A percentile compares a stretch with the other conserved stretches of the same genome.
Conservation (phyloP, 2,329 filamentous ascomycete genomes). For the Ophiostoma quercus region DNA sequence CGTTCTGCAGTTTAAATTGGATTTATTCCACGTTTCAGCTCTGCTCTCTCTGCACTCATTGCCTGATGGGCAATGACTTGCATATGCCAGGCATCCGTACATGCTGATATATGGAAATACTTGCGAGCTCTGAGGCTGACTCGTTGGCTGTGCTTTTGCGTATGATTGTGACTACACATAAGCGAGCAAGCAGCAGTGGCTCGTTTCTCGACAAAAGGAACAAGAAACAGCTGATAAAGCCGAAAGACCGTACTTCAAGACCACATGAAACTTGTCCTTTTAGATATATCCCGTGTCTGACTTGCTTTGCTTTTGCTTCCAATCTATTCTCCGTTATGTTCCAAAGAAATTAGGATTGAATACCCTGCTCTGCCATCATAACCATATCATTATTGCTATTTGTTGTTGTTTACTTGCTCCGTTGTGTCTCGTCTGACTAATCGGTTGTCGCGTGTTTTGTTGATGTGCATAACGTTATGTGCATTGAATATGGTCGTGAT, state of each 20-base stretch:
- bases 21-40: neutral
- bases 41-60: neutral
- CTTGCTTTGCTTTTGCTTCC: neutral
- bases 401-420: neutral
- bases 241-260: neutral
- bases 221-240: neutral
- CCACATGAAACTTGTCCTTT: constrained; percentile 1
- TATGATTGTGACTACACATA: too few relatives aligned
- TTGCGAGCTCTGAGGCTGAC: too few relatives aligned
- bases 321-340: neutral
- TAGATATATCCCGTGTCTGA: neutral
- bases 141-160: too few relatives aligned
- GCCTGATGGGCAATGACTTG: neutral
- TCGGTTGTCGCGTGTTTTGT: neutral
- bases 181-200: neutral
- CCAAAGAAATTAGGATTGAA: neutral
- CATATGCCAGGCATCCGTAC: constrained; percentile 2
- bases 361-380: neutral
- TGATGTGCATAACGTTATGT: neutral
- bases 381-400: neutral
- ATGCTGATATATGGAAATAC: neutral
- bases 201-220: neutral
- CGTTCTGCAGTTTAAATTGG: neutral
- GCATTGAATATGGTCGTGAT: too few relatives aligned
- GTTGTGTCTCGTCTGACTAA: neutral